phyloP scores from a whole-genome alignment of 768 basidiomycete genomes.

The Aureoboletus auriporus region DNA sequence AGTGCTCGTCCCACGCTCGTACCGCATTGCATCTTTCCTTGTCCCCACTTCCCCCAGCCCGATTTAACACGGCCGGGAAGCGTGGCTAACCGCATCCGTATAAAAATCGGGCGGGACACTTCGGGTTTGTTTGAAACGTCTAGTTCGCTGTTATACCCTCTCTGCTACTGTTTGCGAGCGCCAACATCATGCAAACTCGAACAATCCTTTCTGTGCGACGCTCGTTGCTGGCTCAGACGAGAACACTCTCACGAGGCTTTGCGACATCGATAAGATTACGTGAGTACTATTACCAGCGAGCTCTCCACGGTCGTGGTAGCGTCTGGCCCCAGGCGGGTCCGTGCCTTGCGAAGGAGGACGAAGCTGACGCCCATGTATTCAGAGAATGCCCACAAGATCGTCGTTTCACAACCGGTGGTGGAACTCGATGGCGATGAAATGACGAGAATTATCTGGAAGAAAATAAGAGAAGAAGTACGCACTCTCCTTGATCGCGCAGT shows the following conservation, averaged over 20 bases:
- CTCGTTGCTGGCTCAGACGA: constrained; percentile 20
- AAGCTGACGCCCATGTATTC: constrained; percentile 2
- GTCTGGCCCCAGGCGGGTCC: constrained; percentile 1
- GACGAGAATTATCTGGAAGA: constrained; percentile 99
- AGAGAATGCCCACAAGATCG: constrained; percentile 53
- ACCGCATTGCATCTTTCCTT: constrained; percentile 5
- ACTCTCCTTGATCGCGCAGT: neutral
- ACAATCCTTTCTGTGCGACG: constrained; percentile 24
- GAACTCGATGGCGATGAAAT: constrained; percentile 98
- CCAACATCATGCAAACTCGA: constrained; percentile 17
- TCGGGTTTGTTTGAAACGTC: constrained; percentile 5
- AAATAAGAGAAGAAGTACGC: constrained; percentile 86
- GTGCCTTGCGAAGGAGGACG: neutral
- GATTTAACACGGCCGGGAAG: constrained; percentile 21
- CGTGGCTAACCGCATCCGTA: constrained; percentile 11
- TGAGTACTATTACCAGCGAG: constrained; percentile 16
- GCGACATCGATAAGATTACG: constrained; percentile 25
- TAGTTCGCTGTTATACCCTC: constrained; percentile 13
- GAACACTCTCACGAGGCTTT: constrained; percentile 24
- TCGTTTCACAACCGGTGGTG: constrained; percentile 84
- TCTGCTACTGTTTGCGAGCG: neutral
- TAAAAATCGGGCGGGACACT: constrained; percentile 12
- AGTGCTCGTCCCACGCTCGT: constrained; percentile 18
- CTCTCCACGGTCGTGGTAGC: neutral
- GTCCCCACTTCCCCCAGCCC: constrained; percentile 6